Base-by-base conservation (phyloP, 108 stramenopile genomes). In the Conticribra weissflogii region DNA sequence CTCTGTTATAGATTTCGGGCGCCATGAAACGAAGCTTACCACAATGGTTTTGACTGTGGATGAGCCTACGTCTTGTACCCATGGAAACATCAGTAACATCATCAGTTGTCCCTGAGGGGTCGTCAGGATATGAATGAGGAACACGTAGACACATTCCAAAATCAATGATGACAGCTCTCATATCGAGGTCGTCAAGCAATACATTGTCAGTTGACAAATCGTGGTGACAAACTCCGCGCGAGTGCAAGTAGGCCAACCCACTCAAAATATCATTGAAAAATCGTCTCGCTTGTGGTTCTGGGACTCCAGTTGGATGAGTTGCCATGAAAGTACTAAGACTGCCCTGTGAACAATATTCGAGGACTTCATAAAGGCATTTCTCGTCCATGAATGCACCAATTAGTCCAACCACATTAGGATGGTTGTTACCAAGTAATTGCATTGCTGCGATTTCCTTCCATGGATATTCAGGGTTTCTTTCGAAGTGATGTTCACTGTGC, bases 121-220 rank as follows among this genome's bases (percentile, higher is more conserved):
- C 73, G 30, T 74, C 73, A 12, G 66, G 66, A 52, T 87, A 83
- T 17, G 80, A 71, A 81, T 94, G 91, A 19, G 93, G 94, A 12
- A 92, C 81, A 25, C 91, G 85, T 16, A 97, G 76, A 57, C 88
- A 92, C 97, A 97, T 95, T 29, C 96, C 96, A 85, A 97, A 89
- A 66, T 97, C 96, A 59, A 97, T 97, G 12, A 97, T 89, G 61
- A 94, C 55, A 67, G 87, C 89, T 29, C 71, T 75, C 15, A 75
- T 67, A 4, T 34, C 65, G 34, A 53, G 27, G 3, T 52, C 65
- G 50, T 87, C 81, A 1, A 94, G 76, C 47, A 97, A 66, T n/a
- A 94, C 57, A 71, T 95, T 93, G 66, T 92, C 91, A 14, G 91
- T 63, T 7, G 91, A 93, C 47, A 95, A 66, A 68, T 96, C 92